Conservation (phyloP, 1,139 yeast genomes). For the Zygotorulaspora mrakii region DNA sequence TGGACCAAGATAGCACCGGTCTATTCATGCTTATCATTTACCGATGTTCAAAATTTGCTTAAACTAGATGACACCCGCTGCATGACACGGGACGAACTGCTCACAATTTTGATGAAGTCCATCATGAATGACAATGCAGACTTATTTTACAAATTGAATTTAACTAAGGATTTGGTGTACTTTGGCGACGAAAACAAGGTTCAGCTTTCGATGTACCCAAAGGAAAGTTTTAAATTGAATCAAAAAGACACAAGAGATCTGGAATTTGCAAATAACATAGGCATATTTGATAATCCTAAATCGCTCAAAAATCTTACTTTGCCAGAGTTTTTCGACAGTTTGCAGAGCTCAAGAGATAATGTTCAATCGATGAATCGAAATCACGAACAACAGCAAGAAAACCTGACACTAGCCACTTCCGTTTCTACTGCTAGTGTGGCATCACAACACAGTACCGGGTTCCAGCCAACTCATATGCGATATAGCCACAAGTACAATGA, state of each 20-base stretch:
- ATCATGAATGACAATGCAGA: conserved; percentile 26
- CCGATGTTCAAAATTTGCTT: conserved; percentile 25
- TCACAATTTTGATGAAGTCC: conserved; percentile 31
- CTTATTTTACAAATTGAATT: conserved; percentile 31
- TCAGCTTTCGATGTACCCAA: conserved; percentile 19
- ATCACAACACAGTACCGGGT: conserved; percentile 5
- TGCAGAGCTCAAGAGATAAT: conserved; percentile 17
- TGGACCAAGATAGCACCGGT: conserved; percentile 31
- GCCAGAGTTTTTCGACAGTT: conserved; percentile 22
- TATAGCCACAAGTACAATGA: conserved; percentile 12
- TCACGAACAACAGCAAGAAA: conserved; percentile 1
- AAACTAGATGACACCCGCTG: conserved; percentile 11
- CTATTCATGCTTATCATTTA: conserved; percentile 30
- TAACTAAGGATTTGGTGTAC: conserved; percentile 28
- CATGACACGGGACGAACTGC: conserved; percentile 26
- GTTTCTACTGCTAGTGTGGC: background rate
- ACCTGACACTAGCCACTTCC: background rate
- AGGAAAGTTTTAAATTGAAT: conserved; percentile 11
- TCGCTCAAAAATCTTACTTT: conserved; percentile 14
- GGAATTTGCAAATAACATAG: conserved; percentile 28
- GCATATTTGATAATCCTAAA: conserved; percentile 20
- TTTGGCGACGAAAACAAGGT: conserved; percentile 29
- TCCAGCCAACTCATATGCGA: conserved; percentile 10
- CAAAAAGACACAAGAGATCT: conserved; percentile 7
- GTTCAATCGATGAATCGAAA: conserved; percentile 4